These are phyloP conservation scores for Abrus precatorius DNA, from an alignment of 306 rosid species.

Conservation along the genomic window DNA sequence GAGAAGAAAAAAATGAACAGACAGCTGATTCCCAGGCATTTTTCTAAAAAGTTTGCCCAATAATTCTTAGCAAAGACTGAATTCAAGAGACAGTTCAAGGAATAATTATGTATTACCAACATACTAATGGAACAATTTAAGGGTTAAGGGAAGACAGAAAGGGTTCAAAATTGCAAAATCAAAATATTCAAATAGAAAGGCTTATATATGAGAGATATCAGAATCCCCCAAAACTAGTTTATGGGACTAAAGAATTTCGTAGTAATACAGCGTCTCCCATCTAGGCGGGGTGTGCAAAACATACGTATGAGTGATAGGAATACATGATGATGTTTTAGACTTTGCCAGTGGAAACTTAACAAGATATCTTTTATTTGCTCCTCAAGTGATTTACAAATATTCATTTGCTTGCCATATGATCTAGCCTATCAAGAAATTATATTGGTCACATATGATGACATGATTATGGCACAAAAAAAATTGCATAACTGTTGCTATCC, in stretches of 20 bases:
- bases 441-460: constrained; percentile 9
- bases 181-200: constrained; percentile 33
- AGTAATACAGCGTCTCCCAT: constrained; percentile 8
- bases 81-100: not conserved
- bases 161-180: constrained; percentile 20
- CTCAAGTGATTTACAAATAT: constrained; percentile 29
- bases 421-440: constrained; percentile 23
- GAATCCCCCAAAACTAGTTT: constrained; percentile 18
- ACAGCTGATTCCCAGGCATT: constrained; percentile 28
- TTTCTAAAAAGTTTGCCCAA: constrained; percentile 22
- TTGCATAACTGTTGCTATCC: constrained; percentile 21
- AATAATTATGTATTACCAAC: constrained; percentile 3
- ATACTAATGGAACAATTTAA: constrained; percentile 33
- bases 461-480: constrained; percentile 28
- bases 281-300: constrained; percentile 9
- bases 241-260: constrained; percentile 12
- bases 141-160: constrained; percentile 1
- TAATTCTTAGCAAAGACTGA: constrained; percentile 21
- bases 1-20: not conserved
- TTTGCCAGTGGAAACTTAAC: constrained; percentile 6
- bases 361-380: not conserved
- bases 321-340: constrained; percentile 13
- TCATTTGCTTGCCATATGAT: constrained; percentile 21
- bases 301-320: constrained; percentile 22
- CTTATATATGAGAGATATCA: constrained; percentile 27